Percentiles rank a stretch among this genome's conserved stretches.
These are phyloP conservation scores for button mushroom (Agaricus bisporus) DNA, from an alignment of 768 basidiomycete species.

Conservation along the genomic window DNA sequence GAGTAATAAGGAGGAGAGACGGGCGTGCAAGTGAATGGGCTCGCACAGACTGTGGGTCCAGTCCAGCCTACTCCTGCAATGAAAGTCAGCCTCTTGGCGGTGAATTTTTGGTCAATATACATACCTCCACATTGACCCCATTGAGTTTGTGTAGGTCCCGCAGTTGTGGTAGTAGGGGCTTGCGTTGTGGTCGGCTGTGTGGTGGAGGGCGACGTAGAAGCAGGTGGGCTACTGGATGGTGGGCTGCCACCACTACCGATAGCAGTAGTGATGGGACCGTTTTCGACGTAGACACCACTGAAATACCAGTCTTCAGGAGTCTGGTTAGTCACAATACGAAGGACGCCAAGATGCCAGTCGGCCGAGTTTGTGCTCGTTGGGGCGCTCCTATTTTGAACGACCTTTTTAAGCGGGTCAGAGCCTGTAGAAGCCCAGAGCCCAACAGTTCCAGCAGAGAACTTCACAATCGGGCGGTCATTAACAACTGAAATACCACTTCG, in stretches of 20 bases:
- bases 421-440: constrained; percentile 56
- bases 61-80: constrained; percentile 34
- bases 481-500: too few species aligned
- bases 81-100: background rate
- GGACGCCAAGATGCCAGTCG: constrained; percentile 58
- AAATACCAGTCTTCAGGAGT: constrained; percentile 52
- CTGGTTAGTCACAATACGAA: constrained; percentile 43
- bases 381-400: constrained; percentile 39
- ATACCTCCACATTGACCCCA: constrained; percentile 51
- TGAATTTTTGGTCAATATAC: background rate
- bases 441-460: constrained; percentile 49
- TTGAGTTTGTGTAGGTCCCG: constrained; percentile 35
- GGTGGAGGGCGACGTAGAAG: constrained; percentile 18
- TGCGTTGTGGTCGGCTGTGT: constrained; percentile 18
- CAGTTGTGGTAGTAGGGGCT: constrained; percentile 21
- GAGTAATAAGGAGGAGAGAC: constrained; percentile 49
- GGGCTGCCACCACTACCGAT: constrained; percentile 31
- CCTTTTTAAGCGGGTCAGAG: constrained; percentile 38
- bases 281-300: constrained; percentile 57
- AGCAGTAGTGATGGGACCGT: constrained; percentile 46
- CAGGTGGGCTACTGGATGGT: constrained; percentile 9
- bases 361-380: constrained; percentile 52
- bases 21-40: constrained; percentile 36
- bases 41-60: constrained; percentile 40
- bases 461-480: background rate